Evolutionary conservation across 176 grass and related monocot species (phyloP), one percentile per base, ranked within the genome.

Genomic region (Miscanthus lutarioriparius): DNA sequence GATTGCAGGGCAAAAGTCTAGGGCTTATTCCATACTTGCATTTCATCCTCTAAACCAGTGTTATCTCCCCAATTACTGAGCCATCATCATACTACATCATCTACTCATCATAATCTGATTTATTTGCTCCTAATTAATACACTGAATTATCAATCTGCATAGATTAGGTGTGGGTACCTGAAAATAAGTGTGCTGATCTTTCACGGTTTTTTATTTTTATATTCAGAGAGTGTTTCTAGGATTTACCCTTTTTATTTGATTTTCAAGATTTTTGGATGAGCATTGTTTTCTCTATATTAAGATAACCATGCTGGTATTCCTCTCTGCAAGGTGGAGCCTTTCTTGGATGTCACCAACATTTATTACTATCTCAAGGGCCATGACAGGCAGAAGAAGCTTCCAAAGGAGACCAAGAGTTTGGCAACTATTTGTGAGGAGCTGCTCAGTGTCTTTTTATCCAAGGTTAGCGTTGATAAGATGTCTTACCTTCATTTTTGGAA

Each of bases 391-490:
- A 92, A 86, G 87, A 92, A 78, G 72, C 41, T 86, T 67, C 88
- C 93, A 64, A 99, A 87, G 70, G 91, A 96, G 53, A 99, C 91
- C 38, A 96, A 95, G 91, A 99, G 96, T 83, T 94, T 99, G 67
- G 93, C 96, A 70, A 86, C 89, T 64, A 81, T 99, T 84, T 99
- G 93, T 65, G 73, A 87, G 33, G 93, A 96, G 89, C 28, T 99
- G 28, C 75, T 99, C 9, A 74, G 84, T 73, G 70, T 99, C 44
- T 89, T 86, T 72, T 85, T 99, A 85, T 99, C 96, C 28, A 99
- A 99, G 93, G 96, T 99, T 88, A 47, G 61, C 19, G 6, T 49
- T 71, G 25, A 67, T 25, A 10, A 58, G 3, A 51, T 66, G 1
- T 79, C 2, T 65, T 81, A 1, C 79, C 27, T 88, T 70, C 37